Evolutionary conservation across 176 grass and related monocot genomes (phyloP).

Genomic region (Oryza officinalis): DNA sequence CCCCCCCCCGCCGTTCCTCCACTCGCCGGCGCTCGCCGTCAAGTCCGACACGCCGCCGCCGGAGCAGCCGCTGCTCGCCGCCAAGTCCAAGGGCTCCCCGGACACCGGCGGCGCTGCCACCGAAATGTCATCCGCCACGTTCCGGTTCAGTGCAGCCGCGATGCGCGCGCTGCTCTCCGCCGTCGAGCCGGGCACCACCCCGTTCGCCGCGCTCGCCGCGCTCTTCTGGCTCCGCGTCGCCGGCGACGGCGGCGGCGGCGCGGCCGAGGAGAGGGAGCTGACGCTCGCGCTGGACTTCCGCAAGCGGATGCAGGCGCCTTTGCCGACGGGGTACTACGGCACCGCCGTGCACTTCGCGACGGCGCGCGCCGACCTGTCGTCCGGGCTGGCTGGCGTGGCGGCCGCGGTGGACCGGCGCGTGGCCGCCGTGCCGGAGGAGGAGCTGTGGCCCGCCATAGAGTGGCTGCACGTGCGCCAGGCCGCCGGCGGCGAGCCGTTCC

Average conservation of each 20-base stretch:
- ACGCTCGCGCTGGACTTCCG: constrained; percentile 74
- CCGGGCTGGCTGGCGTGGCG: constrained; percentile 43
- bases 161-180: constrained; percentile 46
- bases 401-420: constrained; percentile 45
- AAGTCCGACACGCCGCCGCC: not conserved
- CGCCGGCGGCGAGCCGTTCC: constrained; percentile 44
- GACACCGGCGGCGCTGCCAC: not conserved
- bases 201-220: constrained; percentile 63
- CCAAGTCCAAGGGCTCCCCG: constrained; percentile 32
- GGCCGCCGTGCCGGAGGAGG: constrained; percentile 49
- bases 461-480: constrained; percentile 59
- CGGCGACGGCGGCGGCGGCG: not conserved
- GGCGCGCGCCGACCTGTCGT: constrained; percentile 53
- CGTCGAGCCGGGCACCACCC: constrained; percentile 41
- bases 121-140: constrained; percentile 67
- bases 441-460: constrained; percentile 60
- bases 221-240: constrained; percentile 74
- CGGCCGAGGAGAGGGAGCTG: constrained; percentile 39
- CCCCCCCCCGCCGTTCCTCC: constrained; percentile 66
- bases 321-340: constrained; percentile 74
- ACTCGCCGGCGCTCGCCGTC: constrained; percentile 52
- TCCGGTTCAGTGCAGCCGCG: constrained; percentile 57
- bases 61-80: constrained; percentile 40
- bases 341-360: constrained; percentile 60
- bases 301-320: constrained; percentile 71